phyloP scores from a whole-genome alignment of 2,329 filamentous ascomycete species.

The Cercospora brassicicola region DNA sequence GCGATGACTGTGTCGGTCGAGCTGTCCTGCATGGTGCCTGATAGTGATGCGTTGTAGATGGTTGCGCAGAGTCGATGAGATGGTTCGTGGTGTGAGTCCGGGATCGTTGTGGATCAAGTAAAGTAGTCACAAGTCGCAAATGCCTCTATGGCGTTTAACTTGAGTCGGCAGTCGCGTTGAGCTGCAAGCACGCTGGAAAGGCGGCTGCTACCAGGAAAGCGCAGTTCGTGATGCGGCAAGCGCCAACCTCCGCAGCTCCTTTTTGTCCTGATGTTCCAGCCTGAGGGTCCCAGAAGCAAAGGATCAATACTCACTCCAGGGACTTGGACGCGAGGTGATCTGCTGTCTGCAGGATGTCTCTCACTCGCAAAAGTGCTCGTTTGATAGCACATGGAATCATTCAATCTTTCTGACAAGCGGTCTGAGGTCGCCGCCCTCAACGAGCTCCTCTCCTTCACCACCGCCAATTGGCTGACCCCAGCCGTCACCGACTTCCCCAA shows the following conservation, averaged over 20 bases:
- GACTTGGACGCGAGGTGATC: background rate
- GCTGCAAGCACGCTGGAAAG: background rate
- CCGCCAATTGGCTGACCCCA: constrained; percentile 47
- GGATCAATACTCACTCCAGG: background rate
- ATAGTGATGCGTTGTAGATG: background rate
- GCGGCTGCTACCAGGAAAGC: background rate
- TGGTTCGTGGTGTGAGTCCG: background rate
- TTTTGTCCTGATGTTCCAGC: background rate
- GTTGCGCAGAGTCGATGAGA: background rate
- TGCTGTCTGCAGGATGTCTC: background rate
- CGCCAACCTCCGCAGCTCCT: background rate
- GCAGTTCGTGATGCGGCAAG: background rate
- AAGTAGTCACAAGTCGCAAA: too few species aligned
- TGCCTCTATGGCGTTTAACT: too few species aligned
- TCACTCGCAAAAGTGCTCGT: background rate
- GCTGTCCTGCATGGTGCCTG: background rate
- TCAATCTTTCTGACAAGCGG: constrained; percentile 51
- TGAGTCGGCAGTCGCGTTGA: background rate
- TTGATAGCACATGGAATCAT: constrained; percentile 26
- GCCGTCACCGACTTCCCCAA: constrained; percentile 78
- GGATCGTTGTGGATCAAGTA: too few species aligned
- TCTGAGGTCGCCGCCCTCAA: constrained; percentile 53
- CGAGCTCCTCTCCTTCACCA: constrained; percentile 48
- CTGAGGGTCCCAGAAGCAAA: background rate
- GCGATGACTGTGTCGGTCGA: background rate